phyloP scores from a whole-genome alignment of 257 asterid genomes.

The Striga asiatica region DNA sequence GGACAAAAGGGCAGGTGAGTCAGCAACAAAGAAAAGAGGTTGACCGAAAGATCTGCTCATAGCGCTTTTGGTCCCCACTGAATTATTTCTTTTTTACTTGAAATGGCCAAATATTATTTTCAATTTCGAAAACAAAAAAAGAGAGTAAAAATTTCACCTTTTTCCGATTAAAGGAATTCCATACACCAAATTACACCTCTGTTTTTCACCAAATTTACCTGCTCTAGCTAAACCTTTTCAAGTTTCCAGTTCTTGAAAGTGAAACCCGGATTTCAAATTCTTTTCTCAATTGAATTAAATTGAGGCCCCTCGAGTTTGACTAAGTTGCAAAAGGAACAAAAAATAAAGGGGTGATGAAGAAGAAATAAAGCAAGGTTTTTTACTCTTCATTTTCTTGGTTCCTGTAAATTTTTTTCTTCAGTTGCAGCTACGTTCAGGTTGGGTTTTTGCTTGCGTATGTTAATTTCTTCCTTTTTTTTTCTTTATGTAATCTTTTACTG shows the following conservation, averaged over 20 bases:
- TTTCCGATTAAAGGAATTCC: conserved; percentile 6
- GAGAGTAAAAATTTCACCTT: conserved; percentile 26
- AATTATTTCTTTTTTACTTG: conserved; percentile 23
- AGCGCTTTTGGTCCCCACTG: conserved; percentile 24
- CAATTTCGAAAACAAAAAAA: conserved; percentile 23
- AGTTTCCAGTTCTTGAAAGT: conserved; percentile 16
- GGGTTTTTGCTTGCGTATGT: conserved; percentile 1
- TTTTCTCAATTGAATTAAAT: conserved; percentile 27
- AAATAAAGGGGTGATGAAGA: not conserved
- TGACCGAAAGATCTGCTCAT: conserved; percentile 31
- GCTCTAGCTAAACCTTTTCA: not conserved
- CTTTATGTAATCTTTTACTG: not conserved
- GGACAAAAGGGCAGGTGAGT: conserved; percentile 31
- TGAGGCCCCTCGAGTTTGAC: conserved; percentile 12
- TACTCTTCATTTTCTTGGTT: not conserved
- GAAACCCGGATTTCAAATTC: conserved; percentile 36
- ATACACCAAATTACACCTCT: not conserved
- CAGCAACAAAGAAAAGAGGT: conserved; percentile 40
- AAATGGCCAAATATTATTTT: conserved; percentile 15
- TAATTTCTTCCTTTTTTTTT: not conserved
- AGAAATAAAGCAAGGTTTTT: not conserved
- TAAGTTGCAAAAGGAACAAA: not conserved
- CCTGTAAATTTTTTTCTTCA: not conserved
- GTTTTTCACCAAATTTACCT: conserved; percentile 9
- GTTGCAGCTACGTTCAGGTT: not conserved